phyloP scores from a whole-genome alignment of 768 basidiomycete species.

The Tulasnella sp. region DNA sequence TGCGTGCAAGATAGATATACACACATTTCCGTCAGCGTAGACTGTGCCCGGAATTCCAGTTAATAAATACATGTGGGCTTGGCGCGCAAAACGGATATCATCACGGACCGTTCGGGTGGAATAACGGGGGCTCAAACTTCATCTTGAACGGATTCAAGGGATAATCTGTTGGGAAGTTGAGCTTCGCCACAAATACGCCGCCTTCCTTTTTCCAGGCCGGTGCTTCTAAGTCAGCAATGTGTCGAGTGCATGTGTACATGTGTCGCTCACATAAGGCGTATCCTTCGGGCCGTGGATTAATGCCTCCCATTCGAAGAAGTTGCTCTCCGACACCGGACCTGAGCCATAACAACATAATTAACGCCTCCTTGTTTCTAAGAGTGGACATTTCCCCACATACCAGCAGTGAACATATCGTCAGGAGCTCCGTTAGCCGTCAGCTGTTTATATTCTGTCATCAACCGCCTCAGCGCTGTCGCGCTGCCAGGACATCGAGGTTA shows the following conservation, averaged over 20 bases:
- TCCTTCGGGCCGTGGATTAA: slow-evolving; percentile 89
- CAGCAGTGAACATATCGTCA: slow-evolving; percentile 95
- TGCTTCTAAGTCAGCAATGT: neutral
- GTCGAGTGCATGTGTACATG: slow-evolving; percentile 1
- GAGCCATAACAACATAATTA: slow-evolving; percentile 3
- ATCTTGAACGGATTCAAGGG: slow-evolving; percentile 98
- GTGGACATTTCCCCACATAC: slow-evolving; percentile 29
- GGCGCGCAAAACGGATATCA: neutral
- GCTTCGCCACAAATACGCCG: slow-evolving; percentile 83
- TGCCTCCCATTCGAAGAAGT: slow-evolving; percentile 80
- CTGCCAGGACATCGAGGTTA: neutral
- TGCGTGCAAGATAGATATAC: slow-evolving; percentile 95
- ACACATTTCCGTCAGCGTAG: slow-evolving; percentile 92
- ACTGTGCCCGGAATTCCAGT: slow-evolving; percentile 38
- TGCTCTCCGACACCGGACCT: slow-evolving; percentile 85
- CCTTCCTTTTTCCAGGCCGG: slow-evolving; percentile 54
- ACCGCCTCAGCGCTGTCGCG: slow-evolving; percentile 66
- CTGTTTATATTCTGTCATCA: slow-evolving; percentile 91
- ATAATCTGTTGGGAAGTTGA: slow-evolving; percentile 90
- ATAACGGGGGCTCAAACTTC: slow-evolving; percentile 94
- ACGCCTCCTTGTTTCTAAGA: neutral
- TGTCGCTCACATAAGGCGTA: slow-evolving; percentile 71
- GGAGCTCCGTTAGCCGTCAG: slow-evolving; percentile 75
- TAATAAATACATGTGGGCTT: neutral
- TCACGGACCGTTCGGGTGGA: slow-evolving; percentile 90